Base-by-base conservation (phyloP, 2,329 filamentous ascomycete species). In the Stemphylium lycopersici region DNA sequence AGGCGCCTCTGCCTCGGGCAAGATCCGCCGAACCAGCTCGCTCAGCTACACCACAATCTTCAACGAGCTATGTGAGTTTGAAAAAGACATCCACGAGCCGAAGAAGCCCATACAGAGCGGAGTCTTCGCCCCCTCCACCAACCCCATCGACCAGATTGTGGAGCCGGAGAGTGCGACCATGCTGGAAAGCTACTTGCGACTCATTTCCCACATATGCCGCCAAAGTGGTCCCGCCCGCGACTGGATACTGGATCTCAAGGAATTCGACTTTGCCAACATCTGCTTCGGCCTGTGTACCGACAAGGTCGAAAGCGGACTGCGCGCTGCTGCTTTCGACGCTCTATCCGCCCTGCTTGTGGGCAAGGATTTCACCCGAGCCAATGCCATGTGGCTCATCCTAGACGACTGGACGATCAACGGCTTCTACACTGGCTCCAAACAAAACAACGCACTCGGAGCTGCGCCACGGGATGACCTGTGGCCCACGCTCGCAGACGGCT, bases 111-210 rank as follows among this genome's bases (percentile, higher is more conserved):
- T 56, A 74, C 82, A 48, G 82, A 83, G 41, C 88, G 90, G 71
- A 79, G 84, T 40, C 79, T 84, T 70, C 43, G 59, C 70, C 6
- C 63, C 68, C 26, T 56, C 70, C 33, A 71, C 68, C 52, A 73
- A 70, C 38, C 66, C 66, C 43, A 70, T 70, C n/a, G 76, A 76
- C 34, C 77, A 77, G 50, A 87, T 91, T 56, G 92, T 96, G 24
- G 93, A 97, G 70, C 90, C 92, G 3, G 96, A 99, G 74, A 96
- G 91, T 36, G 88, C 89, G n/a, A 90, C 96, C 77, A 97, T 99
- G 91, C 82, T 99, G 24, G 92, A 97, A 70, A 93, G 91, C 65
- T 98, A 98, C 72, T 81, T 99, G 47, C 87, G 93, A 26, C 83
- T 99, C 4, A 90, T 96, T 65, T 86, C 91, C 3, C 91, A 96